Base-by-base conservation (phyloP, 768 basidiomycete species). In the Suillus ampliporus region DNA sequence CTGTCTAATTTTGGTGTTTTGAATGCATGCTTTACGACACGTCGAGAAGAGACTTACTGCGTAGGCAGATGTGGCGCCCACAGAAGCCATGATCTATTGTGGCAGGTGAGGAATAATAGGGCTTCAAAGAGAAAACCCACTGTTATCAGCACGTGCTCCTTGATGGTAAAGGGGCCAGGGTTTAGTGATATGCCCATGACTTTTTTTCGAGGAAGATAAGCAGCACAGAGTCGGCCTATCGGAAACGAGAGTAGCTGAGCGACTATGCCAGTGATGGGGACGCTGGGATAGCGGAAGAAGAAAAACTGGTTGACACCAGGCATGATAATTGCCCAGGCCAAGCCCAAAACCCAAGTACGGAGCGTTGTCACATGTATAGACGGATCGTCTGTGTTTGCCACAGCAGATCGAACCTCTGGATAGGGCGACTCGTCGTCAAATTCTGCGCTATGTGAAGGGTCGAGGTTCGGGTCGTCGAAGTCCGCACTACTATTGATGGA, bases 91-190 rank as follows among this genome's bases (percentile, higher is more conserved):
- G 41, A 76, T 73, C 74, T 76, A 57, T 73, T 43, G 73, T 71
- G 68, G 50, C 50, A 21, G 15, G 23, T 43, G 31, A 48, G 28
- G 69, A 68, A 2, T 14, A 35, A 54, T 5, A 19, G 72, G 26
- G 76, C 76, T 77, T 76, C 51, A 63, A 61, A 44, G 38, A 44
- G 21, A 51, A 41, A 40, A 68, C 82, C 66, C 60, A 89, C 83
- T 47, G 86, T 86, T 62, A 87, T 81, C 62, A 88, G 72, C 37
- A 91, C 91, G 71, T 91, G 89, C 68, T 92, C 90, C 71, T 92
- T 92, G 72, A 91, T 85, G 2, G 83, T 83, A 75, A 92, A 92
- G 2, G 85, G 89, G 31, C 91, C 91, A 0, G 91, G 90, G 71
- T 92, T 92, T 46, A 92, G 69, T 5, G 83, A 77, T 53, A 88